Evolutionary conservation across 495 filamentous ascomycete genomes (phyloP), one percentile per base, ranked within the genome.

Genomic region (Amphirosellinia nigrospora): DNA sequence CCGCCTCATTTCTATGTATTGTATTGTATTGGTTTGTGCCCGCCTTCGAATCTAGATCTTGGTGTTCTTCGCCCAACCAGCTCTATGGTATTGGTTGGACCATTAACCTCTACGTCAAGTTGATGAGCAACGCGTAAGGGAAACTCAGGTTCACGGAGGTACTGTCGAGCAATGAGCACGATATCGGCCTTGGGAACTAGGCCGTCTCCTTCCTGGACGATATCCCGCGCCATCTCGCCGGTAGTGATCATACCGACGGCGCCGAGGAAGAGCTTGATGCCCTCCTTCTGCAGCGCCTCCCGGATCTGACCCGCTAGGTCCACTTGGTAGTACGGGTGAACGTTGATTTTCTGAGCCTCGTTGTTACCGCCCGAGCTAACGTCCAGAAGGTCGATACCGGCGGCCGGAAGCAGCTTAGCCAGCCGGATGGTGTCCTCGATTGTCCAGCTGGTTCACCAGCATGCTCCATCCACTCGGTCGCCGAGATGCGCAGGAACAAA

Each of bases 351-450:
- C 78, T 92, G 90, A 19, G 78, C 74, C 39, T 82, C 79, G 78
- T 89, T 87, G 71, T 90, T 90, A 16, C 91, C 93, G 5, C 86
- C 91, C 0, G 89, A 89, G 69, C 87, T 90, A 55, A 94, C 89
- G 78, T 96, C 93, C 19, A 95, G 79, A 4, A 95, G 77, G 79
- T 95, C 93, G 30, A 96, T 83, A 4, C 90, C 92, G 2, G 86
- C 78, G 10, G 85, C 87, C 0, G 90, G 86, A 0, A 94, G 83
- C 32, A 90, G 75, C 71, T 87, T 86, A 16, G 91, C 89, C 3
- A 96, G 82, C 69, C 77, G 72, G 60, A 89, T 83, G 28, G 86
- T 91, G 45, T 91, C 80, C 32, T 86, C 80, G 43, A 93, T 74
- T 39, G 87, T 86, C 93, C 92, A 94, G 48, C 86, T 85, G 13